Evolutionary conservation across 148 eudicot genomes (phyloP), one percentile per base, ranked within the genome.

Genomic region (Fagopyrum homotropicum): DNA sequence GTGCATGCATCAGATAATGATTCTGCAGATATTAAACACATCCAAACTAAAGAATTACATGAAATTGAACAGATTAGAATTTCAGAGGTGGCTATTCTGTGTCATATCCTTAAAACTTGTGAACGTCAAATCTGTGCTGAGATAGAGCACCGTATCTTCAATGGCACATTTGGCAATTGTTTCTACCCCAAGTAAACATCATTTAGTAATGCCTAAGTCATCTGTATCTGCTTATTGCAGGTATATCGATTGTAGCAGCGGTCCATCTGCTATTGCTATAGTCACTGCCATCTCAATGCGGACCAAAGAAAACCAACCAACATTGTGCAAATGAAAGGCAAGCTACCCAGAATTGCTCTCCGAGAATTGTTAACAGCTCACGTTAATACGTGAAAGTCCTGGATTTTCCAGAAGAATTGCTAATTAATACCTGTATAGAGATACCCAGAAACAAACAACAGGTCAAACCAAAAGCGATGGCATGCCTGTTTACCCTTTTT

Each of bases 381-480:
- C 29, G 45, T 29, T 44, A 63, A 59, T 2, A 61, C 22, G 22
- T 6, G 22, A 40, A 61, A 57, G 9, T 8, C 68, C 68, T 3
- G 5, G 68, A 29, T 40, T 66, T 66, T 43, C 4, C 71, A 66
- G 71, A 66, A 66, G 17, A n/a, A 11, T 2, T 29, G 71, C 71
- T 66, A 66, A 66, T 10, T 66, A 66, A 66, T 4, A 35, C 71
- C 14, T 66, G 63, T 57, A 40, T 66, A 66, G 35, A 66, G 46
- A 40, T 66, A 66, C 46, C 69, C 71, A 35, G 71, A 40, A 66
- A 43, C 40, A 61, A 30, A 1, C 30, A 64, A 64, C 4, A 16
- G 70, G 70, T 64, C 70, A 30, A 64, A 45, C 70, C 70, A 64
- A 30, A 57, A 64, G 44, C 70, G 6, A 64, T 64, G 70, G 70